These are phyloP conservation scores for Hyphopichia wangnamkhiaoensis DNA, from an alignment of 1,139 yeast species.

Conservation along the genomic window DNA sequence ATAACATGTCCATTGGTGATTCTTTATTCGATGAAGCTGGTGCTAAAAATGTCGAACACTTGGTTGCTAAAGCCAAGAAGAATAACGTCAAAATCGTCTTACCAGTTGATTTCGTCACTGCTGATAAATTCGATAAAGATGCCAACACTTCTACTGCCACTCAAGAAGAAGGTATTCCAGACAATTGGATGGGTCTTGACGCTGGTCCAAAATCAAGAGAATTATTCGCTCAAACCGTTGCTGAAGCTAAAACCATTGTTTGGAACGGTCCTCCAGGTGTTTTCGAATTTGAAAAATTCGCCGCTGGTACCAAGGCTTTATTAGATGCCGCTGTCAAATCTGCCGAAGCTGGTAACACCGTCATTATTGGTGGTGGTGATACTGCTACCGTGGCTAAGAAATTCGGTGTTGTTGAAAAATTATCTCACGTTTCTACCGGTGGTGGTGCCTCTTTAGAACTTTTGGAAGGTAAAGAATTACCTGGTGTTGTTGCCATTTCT, in stretches of 20 bases:
- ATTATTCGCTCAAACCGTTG: constrained; percentile 76
- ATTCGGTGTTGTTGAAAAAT: constrained; percentile 90
- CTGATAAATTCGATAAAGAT: constrained; percentile 88
- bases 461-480: constrained; percentile 95
- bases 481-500: constrained; percentile 92
- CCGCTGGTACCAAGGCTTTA: constrained; percentile 85
- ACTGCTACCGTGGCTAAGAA: constrained; percentile 99
- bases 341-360: constrained; percentile 86
- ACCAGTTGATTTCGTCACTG: constrained; percentile 93
- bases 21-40: constrained; percentile 91
- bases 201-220: constrained; percentile 84
- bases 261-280: constrained; percentile 99
- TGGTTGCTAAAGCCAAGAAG: constrained; percentile 92
- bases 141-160: constrained; percentile 82
- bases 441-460: constrained; percentile 99
- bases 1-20: constrained; percentile 81
- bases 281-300: constrained; percentile 89
- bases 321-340: constrained; percentile 86
- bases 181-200: constrained; percentile 92
- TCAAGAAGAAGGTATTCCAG: constrained; percentile 87
- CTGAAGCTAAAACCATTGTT: constrained; percentile 92
- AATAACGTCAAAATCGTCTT: constrained; percentile 87
- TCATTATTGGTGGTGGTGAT: constrained; percentile 99
- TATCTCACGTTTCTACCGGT: constrained; percentile 97
- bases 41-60: constrained; percentile 85